phyloP scores from a whole-genome alignment of 768 basidiomycete genomes.

The Hydnomerulius pinastri region DNA sequence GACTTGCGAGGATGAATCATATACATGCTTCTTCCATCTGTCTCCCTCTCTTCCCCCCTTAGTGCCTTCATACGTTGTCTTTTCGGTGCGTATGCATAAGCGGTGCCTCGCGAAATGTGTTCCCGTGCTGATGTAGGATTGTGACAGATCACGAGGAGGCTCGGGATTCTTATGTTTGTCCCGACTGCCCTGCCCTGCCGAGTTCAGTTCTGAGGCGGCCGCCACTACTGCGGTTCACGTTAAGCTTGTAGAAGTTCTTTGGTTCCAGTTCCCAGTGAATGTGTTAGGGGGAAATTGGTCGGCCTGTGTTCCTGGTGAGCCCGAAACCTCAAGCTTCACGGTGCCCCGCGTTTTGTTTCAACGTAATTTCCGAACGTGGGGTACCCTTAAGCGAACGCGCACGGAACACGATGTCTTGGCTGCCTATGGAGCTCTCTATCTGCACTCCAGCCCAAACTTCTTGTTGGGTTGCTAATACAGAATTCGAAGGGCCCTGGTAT shows the following conservation, averaged over 20 bases:
- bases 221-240: neutral
- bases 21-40: conserved; percentile 5
- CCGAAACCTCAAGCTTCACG: neutral
- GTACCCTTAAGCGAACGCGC: conserved; percentile 3
- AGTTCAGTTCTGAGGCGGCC: conserved; percentile 4
- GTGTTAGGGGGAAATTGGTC: too few species aligned
- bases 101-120: neutral
- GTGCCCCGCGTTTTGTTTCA: neutral
- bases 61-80: neutral
- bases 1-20: neutral
- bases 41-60: neutral
- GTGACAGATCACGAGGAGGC: conserved; percentile 6
- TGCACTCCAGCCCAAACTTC: conserved; percentile 3
- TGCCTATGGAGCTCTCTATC: conserved; percentile 18
- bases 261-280: too few species aligned
- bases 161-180: conserved; percentile 9
- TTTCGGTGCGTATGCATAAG: neutral
- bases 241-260: too few species aligned
- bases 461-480: neutral
- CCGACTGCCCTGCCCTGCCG: too few species aligned
- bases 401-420: conserved; percentile 3
- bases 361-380: conserved; percentile 3
- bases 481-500: conserved; percentile 7
- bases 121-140: neutral
- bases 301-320: too few species aligned